phyloP scores from a whole-genome alignment of 177 flowering plant genomes.

The Tripterygium wilfordii region DNA sequence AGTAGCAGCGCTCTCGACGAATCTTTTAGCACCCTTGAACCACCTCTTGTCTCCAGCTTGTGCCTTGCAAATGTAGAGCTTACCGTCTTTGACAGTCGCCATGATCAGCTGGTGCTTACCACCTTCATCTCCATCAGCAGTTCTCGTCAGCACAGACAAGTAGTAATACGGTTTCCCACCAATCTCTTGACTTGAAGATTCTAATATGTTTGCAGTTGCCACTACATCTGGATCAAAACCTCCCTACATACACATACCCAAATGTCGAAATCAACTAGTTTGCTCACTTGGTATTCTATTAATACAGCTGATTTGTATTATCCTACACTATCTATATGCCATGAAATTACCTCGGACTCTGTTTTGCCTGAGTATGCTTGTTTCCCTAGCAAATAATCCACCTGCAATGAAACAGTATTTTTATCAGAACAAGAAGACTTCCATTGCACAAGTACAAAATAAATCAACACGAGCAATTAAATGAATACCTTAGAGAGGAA shows the following conservation, averaged over 20 bases:
- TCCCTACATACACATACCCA: constrained; percentile 59
- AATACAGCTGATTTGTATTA: too few relatives aligned
- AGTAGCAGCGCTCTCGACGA: constrained; percentile 70
- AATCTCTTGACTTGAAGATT: constrained; percentile 40
- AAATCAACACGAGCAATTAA: too few relatives aligned
- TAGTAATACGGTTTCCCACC: constrained; percentile 64
- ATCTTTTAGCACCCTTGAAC: constrained; percentile 95
- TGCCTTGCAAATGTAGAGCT: constrained; percentile 95
- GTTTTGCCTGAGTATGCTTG: constrained; percentile 81
- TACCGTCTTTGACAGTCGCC: constrained; percentile 80
- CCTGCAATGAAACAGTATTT: constrained; percentile 31
- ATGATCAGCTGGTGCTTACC: constrained; percentile 90
- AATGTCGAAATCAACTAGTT: too few relatives aligned
- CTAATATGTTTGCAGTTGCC: constrained; percentile 88
- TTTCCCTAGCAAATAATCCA: constrained; percentile 72
- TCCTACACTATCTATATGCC: too few relatives aligned
- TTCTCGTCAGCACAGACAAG: constrained; percentile 80
- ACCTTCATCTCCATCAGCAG: constrained; percentile 98
- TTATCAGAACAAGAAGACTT: too few relatives aligned
- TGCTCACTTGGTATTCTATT: too few relatives aligned
- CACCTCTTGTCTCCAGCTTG: constrained; percentile 99
- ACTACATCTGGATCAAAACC: constrained; percentile 77
- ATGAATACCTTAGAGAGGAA: constrained; percentile 63
- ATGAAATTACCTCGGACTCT: constrained; percentile 61
- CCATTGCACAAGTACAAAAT: too few relatives aligned